These are phyloP conservation scores for Xylaria polymorpha DNA, from an alignment of 2,329 filamentous ascomycete species.

Conservation along the genomic window DNA sequence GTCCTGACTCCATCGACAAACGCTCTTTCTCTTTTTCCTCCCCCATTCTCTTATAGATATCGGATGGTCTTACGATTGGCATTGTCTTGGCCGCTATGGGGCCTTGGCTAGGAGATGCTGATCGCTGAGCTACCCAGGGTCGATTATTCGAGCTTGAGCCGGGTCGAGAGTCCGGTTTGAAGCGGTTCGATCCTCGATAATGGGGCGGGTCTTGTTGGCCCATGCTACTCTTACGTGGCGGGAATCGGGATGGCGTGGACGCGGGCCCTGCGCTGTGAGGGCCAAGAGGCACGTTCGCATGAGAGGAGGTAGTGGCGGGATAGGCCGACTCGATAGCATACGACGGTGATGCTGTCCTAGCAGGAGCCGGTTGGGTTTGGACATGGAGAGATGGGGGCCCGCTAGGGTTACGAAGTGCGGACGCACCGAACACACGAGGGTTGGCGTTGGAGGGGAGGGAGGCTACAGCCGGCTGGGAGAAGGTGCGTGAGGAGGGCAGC, in stretches of 20 bases:
- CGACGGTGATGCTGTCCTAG: conserved; percentile 10
- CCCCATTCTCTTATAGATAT: conserved; percentile 79
- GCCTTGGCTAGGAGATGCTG: conserved; percentile 55
- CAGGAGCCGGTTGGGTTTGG: conserved; percentile 43
- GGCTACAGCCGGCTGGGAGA: conserved; percentile 43
- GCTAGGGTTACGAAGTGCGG: conserved; percentile 42
- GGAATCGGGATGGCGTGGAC: conserved; percentile 59
- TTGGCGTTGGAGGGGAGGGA: conserved; percentile 31
- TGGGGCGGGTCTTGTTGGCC: conserved; percentile 57
- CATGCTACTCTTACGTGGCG: conserved; percentile 72
- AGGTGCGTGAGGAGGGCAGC: conserved; percentile 44
- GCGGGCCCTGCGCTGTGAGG: conserved; percentile 44
- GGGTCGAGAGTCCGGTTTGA: conserved; percentile 47
- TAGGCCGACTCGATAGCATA: conserved; percentile 19
- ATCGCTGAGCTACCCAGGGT: conserved; percentile 53
- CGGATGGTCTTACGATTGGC: conserved; percentile 77
- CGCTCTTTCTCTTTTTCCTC: conserved; percentile 71
- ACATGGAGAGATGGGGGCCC: conserved; percentile 49
- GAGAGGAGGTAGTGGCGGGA: conserved; percentile 31
- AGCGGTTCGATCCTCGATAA: conserved; percentile 36
- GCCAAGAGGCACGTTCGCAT: conserved; percentile 42
- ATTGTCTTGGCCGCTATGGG: conserved; percentile 58
- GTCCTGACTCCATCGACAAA: conserved; percentile 66
- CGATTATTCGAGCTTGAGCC: conserved; percentile 45
- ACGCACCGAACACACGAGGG: conserved; percentile 38